Evolutionary conservation across 164 flowering plant genomes (phyloP).

Genomic region (Nelumbo lutea): DNA sequence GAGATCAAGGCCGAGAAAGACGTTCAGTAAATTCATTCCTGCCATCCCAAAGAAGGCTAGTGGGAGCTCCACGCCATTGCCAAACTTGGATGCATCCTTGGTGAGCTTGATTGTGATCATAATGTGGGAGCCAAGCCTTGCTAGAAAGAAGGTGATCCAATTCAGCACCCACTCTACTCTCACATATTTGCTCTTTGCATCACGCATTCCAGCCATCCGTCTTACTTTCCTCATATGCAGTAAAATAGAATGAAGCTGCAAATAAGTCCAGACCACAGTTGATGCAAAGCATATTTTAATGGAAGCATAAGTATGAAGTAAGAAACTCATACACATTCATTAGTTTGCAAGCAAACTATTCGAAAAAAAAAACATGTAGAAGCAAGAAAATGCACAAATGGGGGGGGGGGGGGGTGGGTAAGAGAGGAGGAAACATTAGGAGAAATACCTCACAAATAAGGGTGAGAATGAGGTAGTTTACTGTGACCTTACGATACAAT

Average conservation of each 20-base stretch:
- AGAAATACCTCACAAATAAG: conserved; percentile 83
- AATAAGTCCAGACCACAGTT: neutral
- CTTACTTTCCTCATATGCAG: conserved; percentile 76
- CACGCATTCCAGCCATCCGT: conserved; percentile 84
- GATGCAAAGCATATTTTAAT: too few relatives aligned
- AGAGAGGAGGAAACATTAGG: neutral
- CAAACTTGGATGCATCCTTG: conserved; percentile 76
- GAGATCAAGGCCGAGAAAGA: conserved; percentile 76
- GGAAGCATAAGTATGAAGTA: too few relatives aligned
- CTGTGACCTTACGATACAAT: conserved; percentile 74
- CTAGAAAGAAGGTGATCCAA: conserved; percentile 57
- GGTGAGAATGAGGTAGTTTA: conserved; percentile 94
- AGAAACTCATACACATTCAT: neutral
- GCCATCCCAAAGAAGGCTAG: conserved; percentile 86
- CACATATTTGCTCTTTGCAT: conserved; percentile 52
- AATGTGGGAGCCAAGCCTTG: conserved; percentile 56
- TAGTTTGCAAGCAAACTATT: neutral
- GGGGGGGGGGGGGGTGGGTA: neutral
- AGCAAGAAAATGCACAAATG: neutral
- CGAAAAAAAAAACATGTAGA: neutral
- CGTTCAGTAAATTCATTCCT: conserved; percentile 84
- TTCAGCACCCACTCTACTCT: conserved; percentile 72
- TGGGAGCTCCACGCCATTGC: conserved; percentile 71
- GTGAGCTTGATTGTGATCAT: conserved; percentile 73
- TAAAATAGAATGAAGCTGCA: conserved; percentile 88